Evolutionary conservation across 1,284 basidiomycete species (phyloP), one percentile per base, ranked within the genome.

Genomic region (Ustilago crameri): DNA sequence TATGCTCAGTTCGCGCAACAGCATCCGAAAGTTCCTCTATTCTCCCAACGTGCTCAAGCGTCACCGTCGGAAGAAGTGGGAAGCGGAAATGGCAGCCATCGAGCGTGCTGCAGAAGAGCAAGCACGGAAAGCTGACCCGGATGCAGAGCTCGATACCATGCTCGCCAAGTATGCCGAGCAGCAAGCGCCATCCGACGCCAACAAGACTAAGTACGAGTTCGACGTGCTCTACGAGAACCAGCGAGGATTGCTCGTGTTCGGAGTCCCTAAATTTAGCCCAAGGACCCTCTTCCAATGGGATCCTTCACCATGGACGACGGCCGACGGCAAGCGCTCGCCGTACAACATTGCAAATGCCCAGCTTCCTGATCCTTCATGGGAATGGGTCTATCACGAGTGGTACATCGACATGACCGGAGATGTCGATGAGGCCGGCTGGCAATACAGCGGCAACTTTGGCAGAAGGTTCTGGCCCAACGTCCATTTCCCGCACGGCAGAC

Each of bases 151-250:
- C 35, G 73, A 77, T 32, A 27, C 47, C 15, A 59, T 77, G 51
- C 71, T 78, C 2, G 72, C 63, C 46, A 74, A 79, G 45, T 48
- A 74, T 32, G 71, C 64, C 14, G 52, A 62, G 22, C 58, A 76
- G 35, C 53, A 78, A 35, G 75, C 65, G 5, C 77, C 75, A 1
- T 20, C 52, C 18, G 75, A 75, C 3, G 65, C 71, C 37, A 46
- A 23, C 51, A 64, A 68, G 32, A 69, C 65, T 35, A 65, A 64
- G 44, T 77, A 67, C 58, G 78, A 80, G 47, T 82, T 79, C 41
- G 81, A 82, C 53, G 70, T 82, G 35, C 68, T 82, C 20, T 79
- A 82, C 51, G 81, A 82, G 45, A 82, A 82, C 42, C 79, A 82
- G 61, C 65, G 79, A 17, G 79, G 78, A 5, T 49, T 81, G 46